These are phyloP conservation scores for Cyberlindnera euphorbiae DNA, from an alignment of 805 yeast species.

Conservation along the genomic window DNA sequence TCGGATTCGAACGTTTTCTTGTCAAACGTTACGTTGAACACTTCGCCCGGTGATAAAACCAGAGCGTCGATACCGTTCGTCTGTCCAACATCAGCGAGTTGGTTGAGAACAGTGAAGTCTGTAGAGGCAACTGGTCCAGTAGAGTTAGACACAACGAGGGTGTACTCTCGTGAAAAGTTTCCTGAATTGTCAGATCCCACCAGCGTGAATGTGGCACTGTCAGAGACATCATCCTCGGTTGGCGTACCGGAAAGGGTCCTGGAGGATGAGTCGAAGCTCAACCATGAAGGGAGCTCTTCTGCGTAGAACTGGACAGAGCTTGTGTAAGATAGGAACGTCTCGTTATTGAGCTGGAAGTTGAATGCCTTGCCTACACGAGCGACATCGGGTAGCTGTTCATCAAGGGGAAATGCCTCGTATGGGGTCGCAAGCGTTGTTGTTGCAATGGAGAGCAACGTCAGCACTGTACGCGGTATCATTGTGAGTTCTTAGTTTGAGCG, in stretches of 20 bases:
- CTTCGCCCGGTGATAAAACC: slow-evolving; percentile 65
- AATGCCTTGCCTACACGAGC: slow-evolving; percentile 66
- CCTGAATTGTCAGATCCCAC: slow-evolving; percentile 70
- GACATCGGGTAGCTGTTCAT: slow-evolving; percentile 81
- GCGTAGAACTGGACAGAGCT: slow-evolving; percentile 51
- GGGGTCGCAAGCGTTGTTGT: slow-evolving; percentile 37
- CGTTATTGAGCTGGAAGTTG: slow-evolving; percentile 59
- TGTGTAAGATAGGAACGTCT: slow-evolving; percentile 54
- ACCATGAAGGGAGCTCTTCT: slow-evolving; percentile 69
- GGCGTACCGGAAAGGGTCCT: slow-evolving; percentile 73
- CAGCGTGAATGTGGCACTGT: slow-evolving; percentile 45
- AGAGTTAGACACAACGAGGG: slow-evolving; percentile 54
- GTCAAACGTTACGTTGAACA: slow-evolving; percentile 63
- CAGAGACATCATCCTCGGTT: slow-evolving; percentile 36
- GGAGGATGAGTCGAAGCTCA: slow-evolving; percentile 57
- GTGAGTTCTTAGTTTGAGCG: background rate
- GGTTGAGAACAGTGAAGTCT: slow-evolving; percentile 40
- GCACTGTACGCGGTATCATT: slow-evolving; percentile 1
- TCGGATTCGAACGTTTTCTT: slow-evolving; percentile 53
- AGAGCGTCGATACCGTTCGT: slow-evolving; percentile 76
- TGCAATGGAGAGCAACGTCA: slow-evolving; percentile 5
- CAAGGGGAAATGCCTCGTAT: slow-evolving; percentile 68
- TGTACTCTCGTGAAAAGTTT: slow-evolving; percentile 43
- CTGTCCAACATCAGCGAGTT: slow-evolving; percentile 59
- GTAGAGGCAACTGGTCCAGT: slow-evolving; percentile 49